Evolutionary conservation across 257 asterid genomes (phyloP), one percentile per base, ranked within the genome.

Genomic region (Parsonsia alboflavescens): DNA sequence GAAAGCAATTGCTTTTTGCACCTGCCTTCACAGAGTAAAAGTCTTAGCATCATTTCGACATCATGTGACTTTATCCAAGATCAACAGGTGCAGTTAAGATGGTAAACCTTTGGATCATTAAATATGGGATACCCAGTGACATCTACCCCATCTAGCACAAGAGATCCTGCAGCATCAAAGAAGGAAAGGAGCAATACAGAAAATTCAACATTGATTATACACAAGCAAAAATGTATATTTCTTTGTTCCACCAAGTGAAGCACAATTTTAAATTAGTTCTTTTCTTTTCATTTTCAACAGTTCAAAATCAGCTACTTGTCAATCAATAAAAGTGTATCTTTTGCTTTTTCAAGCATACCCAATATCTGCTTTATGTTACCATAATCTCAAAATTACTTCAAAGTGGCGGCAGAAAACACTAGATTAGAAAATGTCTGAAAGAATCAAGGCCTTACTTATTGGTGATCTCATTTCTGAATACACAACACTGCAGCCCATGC

Each of bases 1-100:
- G 85, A 93, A 93, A 73, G 87, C 89, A 84, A 93, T 86, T 79
- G 98, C 98, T 88, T 89, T 93, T 70, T 84, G 97, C 93, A 93
- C 98, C 98, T 93, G 97, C 95, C 97, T 93, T 90, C 89, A 86
- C 85, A 86, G 71, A 80, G 78, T 77, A 71, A 86, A 86, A 79
- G 75, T 82, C 84, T 89, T 75, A 85, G 87, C 59, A 59, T 74
- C 80, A 72, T 71, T 66, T 76, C 53, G 28, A 77, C 70, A 82
- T 75, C 72, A 74, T n/a, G 77, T 68, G 50, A 57, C 53, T 28
- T 50, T 17, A 50, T 73, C 49, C 72, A 72, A 82, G 28, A 74
- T 36, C 22, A 79, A 76, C 69, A 81, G 49, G 71, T 77, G 66
- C 88, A 77, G 86, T 74, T 75, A 82, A 79, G 88, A 85, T 80